phyloP scores from a whole-genome alignment of 768 basidiomycete species.

The Saitozyma podzolica region DNA sequence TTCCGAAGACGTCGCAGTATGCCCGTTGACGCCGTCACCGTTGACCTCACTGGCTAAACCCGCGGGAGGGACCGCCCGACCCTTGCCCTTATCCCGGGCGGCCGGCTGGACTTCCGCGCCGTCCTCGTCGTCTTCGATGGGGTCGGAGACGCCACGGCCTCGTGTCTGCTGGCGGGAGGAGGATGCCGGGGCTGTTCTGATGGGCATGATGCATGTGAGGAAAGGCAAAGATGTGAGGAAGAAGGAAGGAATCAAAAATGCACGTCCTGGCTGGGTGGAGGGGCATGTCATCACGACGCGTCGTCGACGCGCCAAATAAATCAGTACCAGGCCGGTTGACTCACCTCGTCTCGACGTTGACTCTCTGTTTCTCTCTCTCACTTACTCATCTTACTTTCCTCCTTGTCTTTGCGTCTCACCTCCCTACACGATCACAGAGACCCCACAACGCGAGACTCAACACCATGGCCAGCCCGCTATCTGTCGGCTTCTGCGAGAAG shows the following conservation, averaged over 20 bases:
- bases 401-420: conserved; percentile 7
- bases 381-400: neutral
- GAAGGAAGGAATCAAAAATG: neutral
- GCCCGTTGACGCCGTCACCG: too few relatives aligned
- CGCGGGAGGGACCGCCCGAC: too few relatives aligned
- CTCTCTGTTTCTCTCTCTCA: too few relatives aligned
- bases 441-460: neutral
- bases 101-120: too few relatives aligned
- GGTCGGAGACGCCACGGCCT: neutral
- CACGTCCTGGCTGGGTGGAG: neutral
- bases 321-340: neutral
- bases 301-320: conserved; percentile 1
- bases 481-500: conserved; percentile 38
- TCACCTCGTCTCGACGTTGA: neutral
- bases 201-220: conserved; percentile 1
- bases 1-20: conserved; percentile 6
- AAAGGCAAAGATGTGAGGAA: neutral
- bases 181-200: conserved; percentile 11
- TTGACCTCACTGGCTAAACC: too few relatives aligned
- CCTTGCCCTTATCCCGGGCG: too few relatives aligned
- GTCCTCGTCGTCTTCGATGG: conserved; percentile 3
- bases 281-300: conserved; percentile 9
- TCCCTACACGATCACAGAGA: neutral
- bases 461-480: conserved; percentile 42
- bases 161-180: conserved; percentile 12